Base-by-base conservation (phyloP, 2,329 filamentous ascomycete genomes). In the Coniella vitis region DNA sequence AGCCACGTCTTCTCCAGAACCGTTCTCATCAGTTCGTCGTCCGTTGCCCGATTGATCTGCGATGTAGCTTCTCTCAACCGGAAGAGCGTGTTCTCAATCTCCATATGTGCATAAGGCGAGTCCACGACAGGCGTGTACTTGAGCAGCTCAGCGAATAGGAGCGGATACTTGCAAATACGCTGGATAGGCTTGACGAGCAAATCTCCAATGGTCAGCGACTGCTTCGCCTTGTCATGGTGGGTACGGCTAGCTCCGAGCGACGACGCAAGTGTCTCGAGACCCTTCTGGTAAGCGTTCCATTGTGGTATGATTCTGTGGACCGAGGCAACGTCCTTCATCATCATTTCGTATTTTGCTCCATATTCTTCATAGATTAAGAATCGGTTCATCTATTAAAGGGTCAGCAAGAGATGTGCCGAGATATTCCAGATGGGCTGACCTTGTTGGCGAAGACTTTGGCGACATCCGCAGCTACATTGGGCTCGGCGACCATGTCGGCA, bases 141-240 rank as follows among this genome's bases (percentile, higher is more conserved):
- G 52, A 90, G 74, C 8, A 98, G 73, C 59, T 96, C 89, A 4
- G 82, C 76, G 60, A 97, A 90, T 2, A 97, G 72, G 4, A 98
- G 72, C 10, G 89, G 89, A 61, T 97, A 97, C 68, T 86, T 89
- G 70, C 89, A 95, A 19, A 96, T 79, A 48, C 91, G 79, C 66
- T 98, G 91, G 17, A 96, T 90, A 0, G 91, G 93, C 87, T 97
- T 97, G 57, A 96, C 90, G 48, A 97, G 74, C 4, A 97, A 74
- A 66, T 97, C 93, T 42, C 83, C 81, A 55, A 96, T 79, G 1
- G 86, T 90, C 55, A 95, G 70, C 2, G 88, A 86, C 61, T 89
- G 94, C 59, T 79, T 87, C 25, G 76, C 74, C 48, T 80, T 75
- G 14, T 79, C 74, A 29, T 75, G 72, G 45, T 79, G 75, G 51